Base-by-base conservation (phyloP, 345 rosid species). In the Jatropha curcas region DNA sequence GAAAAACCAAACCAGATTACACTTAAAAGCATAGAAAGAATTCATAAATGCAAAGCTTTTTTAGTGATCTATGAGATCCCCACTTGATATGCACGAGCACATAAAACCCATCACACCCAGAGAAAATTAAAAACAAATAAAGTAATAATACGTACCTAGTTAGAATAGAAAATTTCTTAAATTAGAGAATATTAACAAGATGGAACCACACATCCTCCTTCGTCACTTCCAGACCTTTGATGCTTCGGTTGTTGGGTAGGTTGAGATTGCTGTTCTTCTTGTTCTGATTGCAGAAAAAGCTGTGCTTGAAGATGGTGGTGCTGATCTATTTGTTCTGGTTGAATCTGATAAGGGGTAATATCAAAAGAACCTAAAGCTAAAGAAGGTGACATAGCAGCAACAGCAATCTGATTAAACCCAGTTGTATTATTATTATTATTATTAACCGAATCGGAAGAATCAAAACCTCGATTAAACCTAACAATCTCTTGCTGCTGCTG, bases 341-440 rank as follows among this genome's bases (percentile, higher is more conserved):
- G 88, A 73, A 87, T 76, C 78, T 82, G 91, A 71, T 84, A 88
- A 30, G 85, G 80, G 69, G 80, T 41, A 41, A 7, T 41, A 41
- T 87, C 96, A 73, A 84, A 86, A 3, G 74, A 76, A 20, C 89
- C 95, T 35, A 87, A 79, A 22, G 82, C 89, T 76, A 89, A 68
- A 46, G 89, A 84, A 39, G 89, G 86, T 14, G 88, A 80, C 76
- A 83, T 79, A 9, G 82, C 72, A 30, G 74, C 79, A 0, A 65
- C 70, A 50, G 52, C 73, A 71, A 79, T 72, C 16, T 82, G 86
- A 67, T 81, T 84, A 63, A 82, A 84, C 11, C 84, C 86, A 5
- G 84, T 76, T 2, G 82, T 81, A 6, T 7, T 55, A 55, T 55
- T 55, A 81, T 77, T 41, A 39, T 8, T 39, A 41, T 10, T 19